phyloP scores from a whole-genome alignment of 2,329 filamentous ascomycete species.

The Cladosporium sp. region DNA sequence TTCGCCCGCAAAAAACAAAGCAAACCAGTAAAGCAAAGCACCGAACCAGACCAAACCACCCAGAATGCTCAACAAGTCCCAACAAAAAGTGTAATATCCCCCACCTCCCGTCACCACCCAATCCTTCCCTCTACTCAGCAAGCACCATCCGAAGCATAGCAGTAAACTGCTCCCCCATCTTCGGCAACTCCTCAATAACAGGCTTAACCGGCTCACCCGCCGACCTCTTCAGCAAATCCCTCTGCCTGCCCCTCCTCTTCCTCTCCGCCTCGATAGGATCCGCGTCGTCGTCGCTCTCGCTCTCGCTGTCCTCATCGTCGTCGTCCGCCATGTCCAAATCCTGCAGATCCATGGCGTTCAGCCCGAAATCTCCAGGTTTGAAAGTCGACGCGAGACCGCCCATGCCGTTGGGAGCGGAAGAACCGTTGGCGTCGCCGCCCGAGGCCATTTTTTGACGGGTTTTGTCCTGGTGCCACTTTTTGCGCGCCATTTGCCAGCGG shows the following conservation, averaged over 20 bases:
- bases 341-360: slow-evolving; percentile 80
- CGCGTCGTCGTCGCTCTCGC: slow-evolving; percentile 68
- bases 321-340: slow-evolving; percentile 78
- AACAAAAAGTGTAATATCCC: too few species aligned
- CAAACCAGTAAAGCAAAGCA: too few species aligned
- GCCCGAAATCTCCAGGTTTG: slow-evolving; percentile 78
- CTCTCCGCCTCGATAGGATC: slow-evolving; percentile 88
- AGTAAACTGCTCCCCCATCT: slow-evolving; percentile 33
- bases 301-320: slow-evolving; percentile 59
- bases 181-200: slow-evolving; percentile 28
- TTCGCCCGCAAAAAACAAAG: too few species aligned
- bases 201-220: slow-evolving; percentile 36
- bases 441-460: slow-evolving; percentile 98
- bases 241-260: slow-evolving; percentile 67
- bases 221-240: slow-evolving; percentile 61
- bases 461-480: slow-evolving; percentile 98
- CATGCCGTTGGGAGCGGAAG: slow-evolving; percentile 47
- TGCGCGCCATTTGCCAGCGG: slow-evolving; percentile 87
- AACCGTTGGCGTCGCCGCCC: slow-evolving; percentile 48
- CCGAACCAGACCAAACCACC: too few species aligned
- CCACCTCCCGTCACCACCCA: background rate
- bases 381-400: slow-evolving; percentile 55
- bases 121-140: slow-evolving; percentile 16
- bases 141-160: slow-evolving; percentile 33
- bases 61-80: too few species aligned